Conservation (phyloP, 148 eudicot genomes). For the Cornus suecica region DNA sequence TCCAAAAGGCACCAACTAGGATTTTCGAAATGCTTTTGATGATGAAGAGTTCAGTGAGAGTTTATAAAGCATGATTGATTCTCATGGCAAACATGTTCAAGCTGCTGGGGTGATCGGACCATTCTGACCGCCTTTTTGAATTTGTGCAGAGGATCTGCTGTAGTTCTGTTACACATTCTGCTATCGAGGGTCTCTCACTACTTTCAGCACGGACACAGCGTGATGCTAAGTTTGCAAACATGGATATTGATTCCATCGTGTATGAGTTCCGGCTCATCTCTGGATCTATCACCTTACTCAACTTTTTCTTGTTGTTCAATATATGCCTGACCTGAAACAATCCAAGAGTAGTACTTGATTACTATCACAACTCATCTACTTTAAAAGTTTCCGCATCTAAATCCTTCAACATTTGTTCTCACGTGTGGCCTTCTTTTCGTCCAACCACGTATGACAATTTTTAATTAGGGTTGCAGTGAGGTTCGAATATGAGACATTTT, state of each 20-base stretch:
- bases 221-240: conserved; percentile 89
- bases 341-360: not conserved
- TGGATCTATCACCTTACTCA: conserved; percentile 75
- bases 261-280: conserved; percentile 74
- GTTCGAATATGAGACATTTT: no score
- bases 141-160: conserved; percentile 64
- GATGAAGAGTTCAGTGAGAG: not conserved
- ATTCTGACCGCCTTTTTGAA: conserved; percentile 78
- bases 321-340: conserved; percentile 65
- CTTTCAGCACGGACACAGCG: conserved; percentile 79
- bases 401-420: no score
- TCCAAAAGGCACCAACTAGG: no score
- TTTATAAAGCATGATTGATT: not conserved
- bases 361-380: no score
- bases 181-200: conserved; percentile 82
- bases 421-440: no score
- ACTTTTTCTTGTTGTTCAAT: conserved; percentile 66
- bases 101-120: conserved; percentile 26
- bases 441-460: no score
- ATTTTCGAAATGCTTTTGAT: not conserved
- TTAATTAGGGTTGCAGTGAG: no score
- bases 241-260: conserved; percentile 75
- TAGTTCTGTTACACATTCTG: conserved; percentile 75
- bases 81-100: not conserved
- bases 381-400: no score